Conservation (phyloP, 768 basidiomycete genomes). For the Lactarius vividus region DNA sequence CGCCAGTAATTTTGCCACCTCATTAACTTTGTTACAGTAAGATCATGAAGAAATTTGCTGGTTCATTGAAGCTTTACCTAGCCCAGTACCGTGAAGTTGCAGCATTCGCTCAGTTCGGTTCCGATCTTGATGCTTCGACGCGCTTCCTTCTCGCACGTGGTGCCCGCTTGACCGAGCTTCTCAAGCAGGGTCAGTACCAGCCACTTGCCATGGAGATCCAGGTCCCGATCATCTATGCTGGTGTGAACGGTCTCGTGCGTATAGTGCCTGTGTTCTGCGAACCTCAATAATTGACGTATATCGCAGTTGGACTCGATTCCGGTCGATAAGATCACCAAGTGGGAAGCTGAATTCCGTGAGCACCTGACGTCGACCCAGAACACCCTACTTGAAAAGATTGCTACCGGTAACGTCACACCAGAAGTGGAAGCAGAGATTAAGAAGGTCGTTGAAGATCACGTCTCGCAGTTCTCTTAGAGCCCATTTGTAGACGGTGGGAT, state of each 20-base stretch:
- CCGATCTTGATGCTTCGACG: slow-evolving; percentile 98
- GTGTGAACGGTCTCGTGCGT: slow-evolving; percentile 96
- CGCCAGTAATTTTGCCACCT: neutral
- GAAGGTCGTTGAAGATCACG: slow-evolving; percentile 90
- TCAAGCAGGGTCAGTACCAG: slow-evolving; percentile 98
- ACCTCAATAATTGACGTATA: neutral
- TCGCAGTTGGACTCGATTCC: slow-evolving; percentile 87
- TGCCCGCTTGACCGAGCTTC: slow-evolving; percentile 95
- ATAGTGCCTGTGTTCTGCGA: neutral
- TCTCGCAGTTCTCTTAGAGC: slow-evolving; percentile 64
- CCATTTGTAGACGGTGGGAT: slow-evolving; percentile 18
- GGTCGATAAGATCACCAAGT: slow-evolving; percentile 89
- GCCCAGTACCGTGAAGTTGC: slow-evolving; percentile 99
- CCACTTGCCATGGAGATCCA: slow-evolving; percentile 93
- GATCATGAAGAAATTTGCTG: slow-evolving; percentile 99
- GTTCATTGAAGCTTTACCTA: slow-evolving; percentile 99
- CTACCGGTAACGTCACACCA: slow-evolving; percentile 77
- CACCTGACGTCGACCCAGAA: slow-evolving; percentile 75
- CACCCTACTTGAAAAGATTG: slow-evolving; percentile 80
- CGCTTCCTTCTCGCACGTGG: slow-evolving; percentile 98
- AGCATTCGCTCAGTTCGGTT: slow-evolving; percentile 99
- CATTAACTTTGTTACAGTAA: slow-evolving; percentile 48
- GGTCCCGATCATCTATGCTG: slow-evolving; percentile 98
- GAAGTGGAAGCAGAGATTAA: slow-evolving; percentile 94
- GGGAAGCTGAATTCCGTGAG: slow-evolving; percentile 90